These are phyloP conservation scores for Metschnikowia gruessii DNA, from an alignment of 805 yeast genomes.

Conservation along the genomic window DNA sequence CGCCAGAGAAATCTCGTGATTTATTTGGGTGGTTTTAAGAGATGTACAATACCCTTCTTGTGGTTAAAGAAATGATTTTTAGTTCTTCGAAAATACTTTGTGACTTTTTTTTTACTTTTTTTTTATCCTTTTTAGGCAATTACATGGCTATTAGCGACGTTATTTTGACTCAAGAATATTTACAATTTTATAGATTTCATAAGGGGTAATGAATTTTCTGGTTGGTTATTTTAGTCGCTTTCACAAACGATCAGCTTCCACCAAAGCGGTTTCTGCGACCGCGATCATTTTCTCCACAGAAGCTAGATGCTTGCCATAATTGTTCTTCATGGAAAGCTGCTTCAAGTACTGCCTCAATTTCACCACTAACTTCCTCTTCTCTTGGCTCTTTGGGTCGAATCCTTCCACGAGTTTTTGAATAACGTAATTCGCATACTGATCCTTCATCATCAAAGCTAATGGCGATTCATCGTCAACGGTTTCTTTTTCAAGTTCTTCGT, in stretches of 20 bases:
- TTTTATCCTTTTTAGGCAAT: background rate
- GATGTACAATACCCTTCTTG: background rate
- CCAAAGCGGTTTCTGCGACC: constrained; percentile 49
- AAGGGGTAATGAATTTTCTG: background rate
- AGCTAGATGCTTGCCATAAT: constrained; percentile 79
- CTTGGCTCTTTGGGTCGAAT: constrained; percentile 56
- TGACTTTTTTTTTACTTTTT: background rate
- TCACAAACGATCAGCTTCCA: constrained; percentile 31
- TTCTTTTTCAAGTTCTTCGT: constrained; percentile 45
- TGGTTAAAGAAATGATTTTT: background rate
- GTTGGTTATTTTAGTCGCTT: background rate
- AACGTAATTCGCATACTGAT: constrained; percentile 96
- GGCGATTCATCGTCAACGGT: constrained; percentile 62
- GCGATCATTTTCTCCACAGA: constrained; percentile 72
- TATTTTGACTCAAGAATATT: constrained; percentile 1
- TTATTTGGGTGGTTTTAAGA: background rate
- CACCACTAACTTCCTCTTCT: constrained; percentile 65
- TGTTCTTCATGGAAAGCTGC: constrained; percentile 58
- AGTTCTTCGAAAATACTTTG: background rate
- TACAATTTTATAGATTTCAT: constrained; percentile 4
- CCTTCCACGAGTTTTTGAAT: constrained; percentile 91
- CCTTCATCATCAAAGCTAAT: constrained; percentile 91
- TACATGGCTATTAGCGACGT: background rate
- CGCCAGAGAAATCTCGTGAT: background rate
- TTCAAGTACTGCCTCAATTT: constrained; percentile 80